These are phyloP conservation scores for Musa beccarii DNA, from an alignment of 176 grass and related monocot genomes.

Conservation along the genomic window DNA sequence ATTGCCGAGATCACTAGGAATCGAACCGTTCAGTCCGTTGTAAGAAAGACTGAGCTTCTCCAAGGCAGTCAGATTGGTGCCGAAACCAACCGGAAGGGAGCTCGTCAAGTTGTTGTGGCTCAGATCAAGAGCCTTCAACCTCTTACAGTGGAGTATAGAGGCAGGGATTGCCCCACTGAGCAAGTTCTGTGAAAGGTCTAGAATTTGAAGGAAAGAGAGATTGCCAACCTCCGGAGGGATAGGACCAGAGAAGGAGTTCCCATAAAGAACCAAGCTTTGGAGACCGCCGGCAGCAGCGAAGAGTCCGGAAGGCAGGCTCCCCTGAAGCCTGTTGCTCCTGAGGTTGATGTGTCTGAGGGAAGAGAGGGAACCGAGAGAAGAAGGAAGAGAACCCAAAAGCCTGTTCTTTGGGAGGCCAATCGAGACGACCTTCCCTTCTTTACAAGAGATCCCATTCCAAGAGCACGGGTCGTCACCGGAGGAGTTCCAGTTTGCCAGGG, in stretches of 20 bases:
- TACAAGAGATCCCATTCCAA: constrained; percentile 73
- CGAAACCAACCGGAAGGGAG: not conserved
- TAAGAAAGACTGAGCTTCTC: not conserved
- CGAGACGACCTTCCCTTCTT: constrained; percentile 26
- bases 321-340: constrained; percentile 51
- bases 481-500: constrained; percentile 56
- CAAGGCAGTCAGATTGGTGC: not conserved
- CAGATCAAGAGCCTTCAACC: not conserved
- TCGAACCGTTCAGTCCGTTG: not conserved
- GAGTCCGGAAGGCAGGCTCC: constrained; percentile 29
- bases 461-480: constrained; percentile 48
- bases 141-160: not conserved
- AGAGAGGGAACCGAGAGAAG: constrained; percentile 34
- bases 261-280: constrained; percentile 10
- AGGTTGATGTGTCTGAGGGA: constrained; percentile 86
- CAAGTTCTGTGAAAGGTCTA: constrained; percentile 3
- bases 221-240: not conserved
- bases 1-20: not conserved
- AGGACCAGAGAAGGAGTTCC: constrained; percentile 7
- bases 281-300: constrained; percentile 31
- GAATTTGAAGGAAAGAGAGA: not conserved
- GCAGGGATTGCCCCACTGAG: not conserved
- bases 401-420: constrained; percentile 53
- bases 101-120: constrained; percentile 7
- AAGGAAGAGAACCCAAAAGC: constrained; percentile 37